Evolutionary conservation across 225 moss, liverwort and hornwort species (phyloP).

Genomic region (Physcomitrium patens): DNA sequence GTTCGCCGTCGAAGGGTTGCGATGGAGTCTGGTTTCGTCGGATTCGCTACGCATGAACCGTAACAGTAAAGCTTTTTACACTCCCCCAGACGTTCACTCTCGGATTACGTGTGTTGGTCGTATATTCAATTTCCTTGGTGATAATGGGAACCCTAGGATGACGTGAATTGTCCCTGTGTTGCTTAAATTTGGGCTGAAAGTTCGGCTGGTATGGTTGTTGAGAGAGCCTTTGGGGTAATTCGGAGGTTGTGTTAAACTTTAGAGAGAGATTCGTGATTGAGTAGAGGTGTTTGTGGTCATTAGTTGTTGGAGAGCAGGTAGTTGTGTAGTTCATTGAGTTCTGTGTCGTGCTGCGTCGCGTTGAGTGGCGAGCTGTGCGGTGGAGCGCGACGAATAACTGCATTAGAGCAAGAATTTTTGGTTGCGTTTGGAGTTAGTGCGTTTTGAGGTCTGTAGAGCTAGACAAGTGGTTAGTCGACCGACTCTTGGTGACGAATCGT

Average conservation of each 20-base stretch:
- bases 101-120: too few species aligned
- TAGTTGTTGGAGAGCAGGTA: too few species aligned
- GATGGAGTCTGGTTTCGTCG: too few species aligned
- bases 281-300: too few species aligned
- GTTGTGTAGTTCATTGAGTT: too few species aligned
- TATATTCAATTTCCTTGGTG: background rate
- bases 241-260: too few species aligned
- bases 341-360: background rate
- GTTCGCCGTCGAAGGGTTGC: too few species aligned
- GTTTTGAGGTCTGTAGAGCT: slow-evolving; percentile 31
- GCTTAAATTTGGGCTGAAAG: background rate
- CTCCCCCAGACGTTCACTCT: background rate
- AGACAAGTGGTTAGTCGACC: slow-evolving; percentile 1
- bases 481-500: background rate
- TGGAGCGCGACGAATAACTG: background rate
- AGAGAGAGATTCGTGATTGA: too few species aligned
- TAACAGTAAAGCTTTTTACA: too few species aligned
- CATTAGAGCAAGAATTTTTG: slow-evolving; percentile 7
- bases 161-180: background rate
- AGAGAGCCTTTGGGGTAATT: too few species aligned
- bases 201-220: slow-evolving; percentile 7
- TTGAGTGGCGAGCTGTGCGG: background rate
- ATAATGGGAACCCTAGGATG: slow-evolving; percentile 26
- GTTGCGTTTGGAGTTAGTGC: slow-evolving; percentile 29
- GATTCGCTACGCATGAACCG: too few species aligned